Evolutionary conservation across 1,139 yeast species (phyloP), one percentile per base, ranked within the genome.

Genomic region (Candida pseudoviswanathii): DNA sequence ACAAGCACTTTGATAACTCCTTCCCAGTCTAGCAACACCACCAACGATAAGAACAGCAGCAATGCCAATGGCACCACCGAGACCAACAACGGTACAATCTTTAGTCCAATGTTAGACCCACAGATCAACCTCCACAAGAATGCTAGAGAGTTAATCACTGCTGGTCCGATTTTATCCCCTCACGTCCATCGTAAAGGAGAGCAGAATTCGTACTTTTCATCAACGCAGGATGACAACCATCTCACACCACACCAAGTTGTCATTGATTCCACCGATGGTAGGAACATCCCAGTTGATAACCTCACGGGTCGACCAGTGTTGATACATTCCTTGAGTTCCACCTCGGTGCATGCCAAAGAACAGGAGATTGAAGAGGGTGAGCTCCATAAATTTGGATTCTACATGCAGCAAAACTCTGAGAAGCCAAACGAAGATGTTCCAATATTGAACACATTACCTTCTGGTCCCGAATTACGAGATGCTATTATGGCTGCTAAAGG

Each of bases 281-380:
- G 67, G 44, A 69, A 68, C 45, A 73, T 78, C 5, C 84, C 90
- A 0, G 75, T 86, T 51, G 94, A 86, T 67, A 76, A 82, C 49
- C 70, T 77, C 30, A 86, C 94, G 0, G 95, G 95, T 41, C 72
- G 85, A 54, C 89, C 92, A 1, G 84, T 86, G 22, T 68, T 85
- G 51, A 77, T 84, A 68, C 76, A 85, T 58, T 80, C 84, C 3
- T 71, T 82, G 4, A 84, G 90, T 1, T 86, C 81, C 55, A 84
- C 89, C 0, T 84, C 89, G 0, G 61, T 81, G 5, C 84, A 84
- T 57, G 87, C 91, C 22, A 86, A 83, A 63, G 82, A 80, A 56
- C 90, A 86, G 64, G 96, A 90, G 60, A 83, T 85, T 54, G 97
- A 91, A 66, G 97, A 91, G 73, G 97, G 97, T 56, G 96, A 89